Base-by-base conservation (phyloP, 1,284 basidiomycete genomes). In the Ustilago loliicola region DNA sequence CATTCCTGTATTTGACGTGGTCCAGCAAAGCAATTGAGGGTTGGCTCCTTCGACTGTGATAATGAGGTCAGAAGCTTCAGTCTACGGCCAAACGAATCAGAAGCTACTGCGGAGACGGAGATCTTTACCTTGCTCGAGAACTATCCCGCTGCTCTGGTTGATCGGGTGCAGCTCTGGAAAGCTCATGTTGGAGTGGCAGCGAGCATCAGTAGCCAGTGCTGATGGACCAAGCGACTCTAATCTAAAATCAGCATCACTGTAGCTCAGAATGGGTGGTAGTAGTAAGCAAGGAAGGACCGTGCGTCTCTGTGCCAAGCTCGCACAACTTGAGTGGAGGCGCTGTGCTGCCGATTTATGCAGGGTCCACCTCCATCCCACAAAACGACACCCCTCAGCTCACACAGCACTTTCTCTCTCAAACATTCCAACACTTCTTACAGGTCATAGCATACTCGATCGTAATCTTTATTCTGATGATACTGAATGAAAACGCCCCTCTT, bases 21-120 rank as follows among this genome's bases (percentile, higher is more conserved):
- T 50, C 66, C 66, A 68, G 36, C 17, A 32, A 8, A 68, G 53
- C 3, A 62, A 23, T 2, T 27, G 36, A 9, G 7, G 9, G 9
- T 9, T 36, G 5, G 56, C 51, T 13, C 66, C 66, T 38, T 60
- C 25, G 10, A 48, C 61, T 69, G 50, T 38, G 2, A 1, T 21
- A 1, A 21, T 27, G 3, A 40, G 11, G 38, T n/a, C n/a, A n/a
- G n/a, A n/a, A n/a, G n/a, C n/a, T n/a, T n/a, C n/a, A n/a, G n/a
- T n/a, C n/a, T n/a, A n/a, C n/a, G n/a, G n/a, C n/a, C n/a, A n/a
- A n/a, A n/a, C n/a, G n/a, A n/a, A n/a, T n/a, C n/a, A n/a, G n/a
- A n/a, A 34, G 32, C 11, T 34, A 34, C 32, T 40, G 38, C 34
- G 13, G 34, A 36, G 13, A 13, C 34, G 21, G n/a, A n/a, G 2